A percentile compares a stretch with the other conserved stretches of the same genome.
Evolutionary conservation across 2,329 filamentous ascomycete genomes (phyloP).

Genomic region (Fusarium tanahbumbuense): DNA sequence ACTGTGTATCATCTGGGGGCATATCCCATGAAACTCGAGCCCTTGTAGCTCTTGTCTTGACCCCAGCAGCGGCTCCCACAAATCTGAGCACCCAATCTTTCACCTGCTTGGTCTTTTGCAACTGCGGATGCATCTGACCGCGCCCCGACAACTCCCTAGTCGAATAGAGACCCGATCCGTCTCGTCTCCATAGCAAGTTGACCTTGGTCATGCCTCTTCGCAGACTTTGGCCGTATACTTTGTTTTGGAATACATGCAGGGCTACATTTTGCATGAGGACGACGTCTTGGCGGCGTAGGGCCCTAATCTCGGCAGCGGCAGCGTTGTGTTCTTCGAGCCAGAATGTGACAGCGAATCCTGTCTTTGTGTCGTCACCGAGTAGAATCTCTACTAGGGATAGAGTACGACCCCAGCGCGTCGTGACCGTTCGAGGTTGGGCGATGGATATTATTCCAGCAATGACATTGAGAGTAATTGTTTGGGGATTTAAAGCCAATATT

Average conservation of each 20-base stretch:
- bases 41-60: slow-evolving; percentile 24
- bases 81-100: slow-evolving; percentile 81
- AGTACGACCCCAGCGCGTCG: slow-evolving; percentile 70
- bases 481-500: slow-evolving; percentile 75
- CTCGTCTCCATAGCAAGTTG: slow-evolving; percentile 70
- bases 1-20: slow-evolving; percentile 57
- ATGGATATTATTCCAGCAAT: slow-evolving; percentile 84
- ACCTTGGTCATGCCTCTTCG: slow-evolving; percentile 76
- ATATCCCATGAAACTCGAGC: slow-evolving; percentile 52
- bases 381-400: slow-evolving; percentile 80
- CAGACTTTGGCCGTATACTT: slow-evolving; percentile 87
- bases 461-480: slow-evolving; percentile 84
- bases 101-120: slow-evolving; percentile 74
- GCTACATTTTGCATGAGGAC: slow-evolving; percentile 84
- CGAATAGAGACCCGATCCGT: slow-evolving; percentile 66
- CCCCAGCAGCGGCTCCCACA: slow-evolving; percentile 59
- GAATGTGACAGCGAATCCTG: slow-evolving; percentile 84
- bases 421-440: slow-evolving; percentile 73
- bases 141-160: slow-evolving; percentile 58
- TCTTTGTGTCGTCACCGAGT: slow-evolving; percentile 85
- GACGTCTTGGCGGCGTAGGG: slow-evolving; percentile 77
- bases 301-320: slow-evolving; percentile 50
- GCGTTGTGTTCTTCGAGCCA: slow-evolving; percentile 71
- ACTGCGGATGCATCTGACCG: slow-evolving; percentile 59
- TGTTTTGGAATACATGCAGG: slow-evolving; percentile 77